Evolutionary conservation across 345 rosid species (phyloP).

Genomic region (Raphanus sativus): DNA sequence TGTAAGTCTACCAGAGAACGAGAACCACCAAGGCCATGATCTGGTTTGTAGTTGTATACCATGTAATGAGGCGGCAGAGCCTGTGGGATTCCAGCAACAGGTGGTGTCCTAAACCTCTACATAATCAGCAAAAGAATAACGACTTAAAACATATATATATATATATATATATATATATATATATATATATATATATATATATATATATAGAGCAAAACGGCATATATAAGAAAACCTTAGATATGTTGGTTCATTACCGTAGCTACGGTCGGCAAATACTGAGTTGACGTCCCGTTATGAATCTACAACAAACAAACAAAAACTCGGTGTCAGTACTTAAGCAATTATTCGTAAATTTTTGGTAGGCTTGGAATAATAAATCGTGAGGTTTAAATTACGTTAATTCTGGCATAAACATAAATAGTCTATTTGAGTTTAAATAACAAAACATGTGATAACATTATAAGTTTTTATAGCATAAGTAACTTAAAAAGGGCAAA

Average conservation of each 20-base stretch:
- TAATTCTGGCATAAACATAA: background rate
- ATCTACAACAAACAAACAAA: slow-evolving; percentile 35
- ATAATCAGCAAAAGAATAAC: background rate
- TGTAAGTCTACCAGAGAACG: slow-evolving; percentile 56
- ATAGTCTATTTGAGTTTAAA: background rate
- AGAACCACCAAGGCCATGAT: slow-evolving; percentile 37
- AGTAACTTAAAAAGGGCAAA: background rate
- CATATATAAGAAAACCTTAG: background rate
- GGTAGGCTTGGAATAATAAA: background rate
- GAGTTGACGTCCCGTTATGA: slow-evolving; percentile 46
- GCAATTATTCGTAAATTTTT: background rate
- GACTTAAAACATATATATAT: background rate
- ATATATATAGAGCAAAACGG: background rate
- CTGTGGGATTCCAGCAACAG: slow-evolving; percentile 59
- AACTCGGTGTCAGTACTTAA: background rate
- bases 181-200: background rate
- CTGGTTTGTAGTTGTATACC: slow-evolving; percentile 41
- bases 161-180: background rate
- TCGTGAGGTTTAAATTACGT: background rate
- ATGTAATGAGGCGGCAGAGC: slow-evolving; percentile 26
- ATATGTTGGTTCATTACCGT: slow-evolving; percentile 43
- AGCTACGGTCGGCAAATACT: slow-evolving; percentile 53
- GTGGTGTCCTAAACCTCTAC: slow-evolving; percentile 54
- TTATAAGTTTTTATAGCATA: background rate
- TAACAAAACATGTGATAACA: background rate